Evolutionary conservation across 345 rosid genomes (phyloP).

Genomic region (Corchorus olitorius): DNA sequence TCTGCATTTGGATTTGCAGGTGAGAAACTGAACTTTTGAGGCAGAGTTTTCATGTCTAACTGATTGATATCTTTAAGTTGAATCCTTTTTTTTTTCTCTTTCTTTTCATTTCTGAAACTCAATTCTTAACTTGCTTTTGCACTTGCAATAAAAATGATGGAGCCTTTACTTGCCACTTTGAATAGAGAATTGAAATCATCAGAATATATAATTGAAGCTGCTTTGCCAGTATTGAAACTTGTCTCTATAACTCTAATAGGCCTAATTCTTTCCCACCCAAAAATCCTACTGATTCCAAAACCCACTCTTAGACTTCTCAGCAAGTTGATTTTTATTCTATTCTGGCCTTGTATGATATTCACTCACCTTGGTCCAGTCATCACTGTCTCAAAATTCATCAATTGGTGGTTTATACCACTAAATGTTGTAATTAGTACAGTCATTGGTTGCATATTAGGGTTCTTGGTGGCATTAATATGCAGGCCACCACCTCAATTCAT

Average conservation of each 20-base stretch:
- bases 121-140: not conserved
- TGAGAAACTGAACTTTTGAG: not conserved
- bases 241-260: constrained; percentile 38
- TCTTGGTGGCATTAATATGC: constrained; percentile 35
- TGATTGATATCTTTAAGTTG: not conserved
- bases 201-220: constrained; percentile 26
- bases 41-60: not conserved
- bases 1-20: not conserved
- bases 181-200: constrained; percentile 3
- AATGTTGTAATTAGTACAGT: constrained; percentile 38
- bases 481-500: constrained; percentile 38
- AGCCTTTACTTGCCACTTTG: not conserved
- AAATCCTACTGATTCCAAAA: constrained; percentile 37
- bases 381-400: constrained; percentile 17
- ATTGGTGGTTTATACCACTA: constrained; percentile 54
- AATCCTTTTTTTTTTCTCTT: not conserved
- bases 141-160: constrained; percentile 8
- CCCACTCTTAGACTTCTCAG: constrained; percentile 39
- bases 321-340: constrained; percentile 36
- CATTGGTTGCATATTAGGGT: constrained; percentile 39
- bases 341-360: constrained; percentile 50
- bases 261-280: constrained; percentile 35
- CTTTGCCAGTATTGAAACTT: constrained; percentile 42
- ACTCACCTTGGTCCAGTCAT: constrained; percentile 34
- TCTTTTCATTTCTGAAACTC: not conserved